These are phyloP conservation scores for Tolypocladium nubicola DNA, from an alignment of 2,329 filamentous ascomycete species.

Conservation along the genomic window DNA sequence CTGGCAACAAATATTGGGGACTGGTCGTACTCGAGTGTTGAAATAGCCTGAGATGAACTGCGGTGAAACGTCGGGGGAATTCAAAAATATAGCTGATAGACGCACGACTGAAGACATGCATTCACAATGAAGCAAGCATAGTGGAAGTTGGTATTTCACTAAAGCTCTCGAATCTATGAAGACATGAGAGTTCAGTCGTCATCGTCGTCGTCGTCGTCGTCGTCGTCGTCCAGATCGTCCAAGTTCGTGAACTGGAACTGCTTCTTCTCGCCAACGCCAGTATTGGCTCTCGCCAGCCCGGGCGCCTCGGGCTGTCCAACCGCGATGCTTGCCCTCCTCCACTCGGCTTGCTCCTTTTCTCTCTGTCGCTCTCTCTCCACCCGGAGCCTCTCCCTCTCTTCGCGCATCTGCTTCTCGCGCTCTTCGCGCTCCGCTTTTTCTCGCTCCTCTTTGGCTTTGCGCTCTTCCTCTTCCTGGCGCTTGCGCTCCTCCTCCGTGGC, in stretches of 20 bases:
- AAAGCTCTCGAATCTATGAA: background rate
- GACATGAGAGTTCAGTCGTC: conserved; percentile 2
- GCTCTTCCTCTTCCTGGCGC: conserved; percentile 39
- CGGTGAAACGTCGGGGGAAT: background rate
- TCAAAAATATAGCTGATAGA: background rate
- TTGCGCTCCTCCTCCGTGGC: conserved; percentile 41
- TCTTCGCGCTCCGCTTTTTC: conserved; percentile 35
- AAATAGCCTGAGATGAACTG: background rate
- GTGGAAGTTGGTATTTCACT: background rate
- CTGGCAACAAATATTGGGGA: background rate
- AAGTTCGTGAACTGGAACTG: conserved; percentile 47
- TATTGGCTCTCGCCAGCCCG: conserved; percentile 12
- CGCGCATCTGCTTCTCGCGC: conserved; percentile 27
- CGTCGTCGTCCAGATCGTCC: conserved; percentile 42
- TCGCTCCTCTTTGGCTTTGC: conserved; percentile 33
- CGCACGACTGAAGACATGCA: background rate
- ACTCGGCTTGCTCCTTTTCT: conserved; percentile 30
- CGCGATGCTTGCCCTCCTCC: conserved; percentile 26
- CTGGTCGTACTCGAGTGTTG: background rate
- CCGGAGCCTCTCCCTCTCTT: conserved; percentile 26
- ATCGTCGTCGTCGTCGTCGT: conserved; percentile 34
- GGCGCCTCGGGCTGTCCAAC: conserved; percentile 13
- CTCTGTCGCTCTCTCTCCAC: conserved; percentile 32
- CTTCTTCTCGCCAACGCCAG: conserved; percentile 28
- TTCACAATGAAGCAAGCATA: background rate